Evolutionary conservation across 805 yeast genomes (phyloP).

Genomic region (Torulaspora franciscae): DNA sequence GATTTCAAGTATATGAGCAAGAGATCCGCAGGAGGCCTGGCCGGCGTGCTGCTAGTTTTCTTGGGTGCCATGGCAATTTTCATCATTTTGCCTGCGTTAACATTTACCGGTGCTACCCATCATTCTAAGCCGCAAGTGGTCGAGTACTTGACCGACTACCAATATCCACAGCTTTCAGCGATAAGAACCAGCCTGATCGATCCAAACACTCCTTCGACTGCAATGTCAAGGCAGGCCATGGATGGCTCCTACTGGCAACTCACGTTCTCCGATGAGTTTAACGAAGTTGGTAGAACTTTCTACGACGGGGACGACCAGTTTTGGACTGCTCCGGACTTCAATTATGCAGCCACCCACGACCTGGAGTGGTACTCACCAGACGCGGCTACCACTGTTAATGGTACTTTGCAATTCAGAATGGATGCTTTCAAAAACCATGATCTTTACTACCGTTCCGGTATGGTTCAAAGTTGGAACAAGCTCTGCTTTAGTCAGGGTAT

Average conservation of each 20-base stretch:
- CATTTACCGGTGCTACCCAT: slow-evolving; percentile 65
- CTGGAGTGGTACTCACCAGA: slow-evolving; percentile 96
- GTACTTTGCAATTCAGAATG: slow-evolving; percentile 61
- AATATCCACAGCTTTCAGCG: slow-evolving; percentile 49
- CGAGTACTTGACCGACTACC: slow-evolving; percentile 44
- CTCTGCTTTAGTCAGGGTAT: slow-evolving; percentile 83
- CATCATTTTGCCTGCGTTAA: slow-evolving; percentile 74
- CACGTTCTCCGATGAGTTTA: slow-evolving; percentile 89
- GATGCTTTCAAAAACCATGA: slow-evolving; percentile 81
- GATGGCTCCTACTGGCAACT: slow-evolving; percentile 68
- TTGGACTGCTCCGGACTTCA: slow-evolving; percentile 78
- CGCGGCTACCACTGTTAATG: slow-evolving; percentile 72
- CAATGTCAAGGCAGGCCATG: slow-evolving; percentile 45
- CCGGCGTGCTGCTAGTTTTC: slow-evolving; percentile 55
- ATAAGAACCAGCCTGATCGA: slow-evolving; percentile 51
- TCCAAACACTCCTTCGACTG: slow-evolving; percentile 56
- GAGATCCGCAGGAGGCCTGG: slow-evolving; percentile 54
- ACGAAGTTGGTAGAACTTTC: slow-evolving; percentile 83
- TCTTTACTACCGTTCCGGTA: slow-evolving; percentile 79
- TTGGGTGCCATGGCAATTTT: slow-evolving; percentile 65
- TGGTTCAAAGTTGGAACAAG: slow-evolving; percentile 91
- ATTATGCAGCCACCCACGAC: slow-evolving; percentile 84
- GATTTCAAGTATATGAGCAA: slow-evolving; percentile 66
- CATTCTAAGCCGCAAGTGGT: slow-evolving; percentile 18
- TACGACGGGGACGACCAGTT: slow-evolving; percentile 89